These are phyloP conservation scores for Mitragyna speciosa DNA, from an alignment of 257 asterid genomes.

Conservation along the genomic window DNA sequence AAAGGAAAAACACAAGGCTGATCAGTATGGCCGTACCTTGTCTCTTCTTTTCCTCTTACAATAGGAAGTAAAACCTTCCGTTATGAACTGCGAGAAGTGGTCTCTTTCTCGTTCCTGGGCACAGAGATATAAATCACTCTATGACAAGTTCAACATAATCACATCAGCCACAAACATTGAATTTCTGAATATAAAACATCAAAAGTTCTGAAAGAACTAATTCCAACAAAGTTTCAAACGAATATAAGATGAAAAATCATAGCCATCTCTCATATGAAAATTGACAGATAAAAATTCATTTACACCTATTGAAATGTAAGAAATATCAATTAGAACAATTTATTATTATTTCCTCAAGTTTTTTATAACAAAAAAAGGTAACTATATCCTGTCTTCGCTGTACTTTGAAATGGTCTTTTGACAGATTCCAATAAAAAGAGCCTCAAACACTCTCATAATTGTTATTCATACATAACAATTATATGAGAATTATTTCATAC, in stretches of 20 bases:
- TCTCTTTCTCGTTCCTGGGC: conserved; percentile 91
- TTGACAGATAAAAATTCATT: not conserved
- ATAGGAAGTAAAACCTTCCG: conserved; percentile 96
- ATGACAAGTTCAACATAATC: not conserved
- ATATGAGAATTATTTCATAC: too few relatives aligned
- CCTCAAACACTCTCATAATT: not conserved
- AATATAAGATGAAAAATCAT: not conserved
- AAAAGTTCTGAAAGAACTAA: not conserved
- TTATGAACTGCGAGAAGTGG: conserved; percentile 93
- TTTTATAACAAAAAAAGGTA: not conserved
- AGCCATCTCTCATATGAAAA: not conserved
- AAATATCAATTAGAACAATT: not conserved
- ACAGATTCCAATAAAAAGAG: not conserved
- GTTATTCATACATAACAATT: too few relatives aligned
- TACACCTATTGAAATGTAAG: not conserved
- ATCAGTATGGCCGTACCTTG: conserved; percentile 48
- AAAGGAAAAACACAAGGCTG: not conserved
- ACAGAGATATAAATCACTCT: conserved; percentile 14
- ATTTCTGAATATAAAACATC: not conserved
- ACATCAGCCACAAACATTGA: not conserved
- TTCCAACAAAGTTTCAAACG: not conserved
- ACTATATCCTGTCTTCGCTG: not conserved
- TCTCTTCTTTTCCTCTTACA: conserved; percentile 98
- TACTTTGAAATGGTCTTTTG: not conserved
- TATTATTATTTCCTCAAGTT: not conserved